Conservation (phyloP, 805 yeast species). For the Metschnikowia orientalis region DNA sequence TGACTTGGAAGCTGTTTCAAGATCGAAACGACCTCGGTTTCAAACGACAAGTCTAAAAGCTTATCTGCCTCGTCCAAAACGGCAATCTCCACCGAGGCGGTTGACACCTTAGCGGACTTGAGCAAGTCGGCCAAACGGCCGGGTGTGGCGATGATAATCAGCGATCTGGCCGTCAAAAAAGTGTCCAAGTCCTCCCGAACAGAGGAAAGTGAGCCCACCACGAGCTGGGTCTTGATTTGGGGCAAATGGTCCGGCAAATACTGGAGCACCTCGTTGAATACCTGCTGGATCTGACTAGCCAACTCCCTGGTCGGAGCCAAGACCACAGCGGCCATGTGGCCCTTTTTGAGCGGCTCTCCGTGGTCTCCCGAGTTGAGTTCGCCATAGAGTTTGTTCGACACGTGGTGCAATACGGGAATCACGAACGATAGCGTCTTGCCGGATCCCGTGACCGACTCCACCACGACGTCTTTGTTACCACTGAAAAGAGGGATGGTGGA, state of each 20-base stretch:
- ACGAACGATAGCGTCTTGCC: constrained; percentile 95
- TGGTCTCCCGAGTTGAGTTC: constrained; percentile 14
- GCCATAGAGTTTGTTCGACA: constrained; percentile 34
- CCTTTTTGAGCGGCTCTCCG: constrained; percentile 43
- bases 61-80: constrained; percentile 93
- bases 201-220: constrained; percentile 60
- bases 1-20: constrained; percentile 77
- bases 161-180: constrained; percentile 56
- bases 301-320: constrained; percentile 71
- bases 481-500: constrained; percentile 82
- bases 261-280: constrained; percentile 55
- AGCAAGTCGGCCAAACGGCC: constrained; percentile 81
- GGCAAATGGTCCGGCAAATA: constrained; percentile 48
- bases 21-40: constrained; percentile 62
- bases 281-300: constrained; percentile 67
- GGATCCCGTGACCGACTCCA: constrained; percentile 95
- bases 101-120: constrained; percentile 51
- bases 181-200: constrained; percentile 67
- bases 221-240: constrained; percentile 50
- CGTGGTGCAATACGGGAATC: constrained; percentile 73
- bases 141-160: constrained; percentile 85
- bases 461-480: constrained; percentile 89
- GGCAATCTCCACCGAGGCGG: constrained; percentile 63
- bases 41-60: constrained; percentile 73
- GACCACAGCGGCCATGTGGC: constrained; percentile 67